Evolutionary conservation across 2,329 filamentous ascomycete species (phyloP), one percentile per base, ranked within the genome.

Genomic region (Phoma sp.): DNA sequence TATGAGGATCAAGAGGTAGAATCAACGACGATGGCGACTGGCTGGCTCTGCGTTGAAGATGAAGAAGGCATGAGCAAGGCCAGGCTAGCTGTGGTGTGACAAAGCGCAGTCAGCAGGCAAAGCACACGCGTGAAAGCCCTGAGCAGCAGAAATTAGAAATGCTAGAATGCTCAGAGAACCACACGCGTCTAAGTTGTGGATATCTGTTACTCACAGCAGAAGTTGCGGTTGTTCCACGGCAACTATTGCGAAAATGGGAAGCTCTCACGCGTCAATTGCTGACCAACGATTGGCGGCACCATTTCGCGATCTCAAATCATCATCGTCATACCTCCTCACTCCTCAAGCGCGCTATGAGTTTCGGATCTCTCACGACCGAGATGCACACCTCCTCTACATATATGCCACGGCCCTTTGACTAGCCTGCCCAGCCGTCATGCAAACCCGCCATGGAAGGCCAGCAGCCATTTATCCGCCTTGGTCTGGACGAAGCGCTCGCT

Each of bases 401-500:
- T 61, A 61, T 54, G 34, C 47, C 47, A 53, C 45, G 12, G 28
- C 46, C 53, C 21, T 63, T 49, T 40, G 58, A 60, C 40, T 60
- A 57, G 56, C 46, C 43, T 36, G 14, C 28, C 4, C 15, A 29
- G 45, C 37, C 36, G 43, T 37, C 43, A 53, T 51, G 49, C 37
- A 40, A 45, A 53, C 42, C 29, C 42, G 52, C 34, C 38, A 69
- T 69, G 66, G 37, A 57, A 15, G 39, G 54, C 21, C 40, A 46
- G 38, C 56, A 55, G 54, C 66, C 56, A 38, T 39, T 65, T 20
- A 49, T 54, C 18, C 42, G 53, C 32, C 42, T 50, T 4, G 47
- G 42, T 3, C 14, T 56, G 18, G 53, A 56, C 14, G 47, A 50
- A 20, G 47, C 57, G 2, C 56, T 64, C 34, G 59, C 65, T 32